Evolutionary conservation across 2,329 filamentous ascomycete genomes (phyloP).

Genomic region (Neocatenulostroma microsporum): DNA sequence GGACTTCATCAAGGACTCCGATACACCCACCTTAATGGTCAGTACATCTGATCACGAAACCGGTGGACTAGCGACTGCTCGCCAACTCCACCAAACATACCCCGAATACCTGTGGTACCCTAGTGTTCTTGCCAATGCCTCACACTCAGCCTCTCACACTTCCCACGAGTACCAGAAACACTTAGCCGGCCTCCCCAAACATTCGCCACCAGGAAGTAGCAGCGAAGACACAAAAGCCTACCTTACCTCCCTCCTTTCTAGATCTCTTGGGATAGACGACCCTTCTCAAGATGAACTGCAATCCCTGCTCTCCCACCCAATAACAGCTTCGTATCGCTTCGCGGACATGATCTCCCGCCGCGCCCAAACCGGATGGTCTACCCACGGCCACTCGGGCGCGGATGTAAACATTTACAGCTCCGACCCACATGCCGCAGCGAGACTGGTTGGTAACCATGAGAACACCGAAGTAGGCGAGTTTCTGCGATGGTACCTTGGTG

Average conservation of each 20-base stretch:
- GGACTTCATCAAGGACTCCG: conserved; percentile 70
- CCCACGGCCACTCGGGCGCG: conserved; percentile 78
- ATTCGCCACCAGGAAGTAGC: conserved; percentile 25
- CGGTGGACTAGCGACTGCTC: conserved; percentile 73
- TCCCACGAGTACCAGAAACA: conserved; percentile 54
- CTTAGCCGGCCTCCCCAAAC: conserved; percentile 35
- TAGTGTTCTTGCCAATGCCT: conserved; percentile 69
- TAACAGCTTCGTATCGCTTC: conserved; percentile 57
- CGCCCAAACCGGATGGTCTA: conserved; percentile 87
- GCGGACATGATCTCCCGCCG: conserved; percentile 80
- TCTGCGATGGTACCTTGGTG: conserved; percentile 65
- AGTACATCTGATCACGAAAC: conserved; percentile 95
- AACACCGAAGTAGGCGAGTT: conserved; percentile 89
- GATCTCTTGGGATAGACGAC: conserved; percentile 70
- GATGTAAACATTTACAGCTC: conserved; percentile 96
- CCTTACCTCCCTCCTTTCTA: conserved; percentile 60
- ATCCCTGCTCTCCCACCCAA: conserved; percentile 48
- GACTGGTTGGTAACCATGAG: conserved; percentile 78
- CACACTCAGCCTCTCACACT: conserved; percentile 64
- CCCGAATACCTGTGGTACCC: conserved; percentile 76
- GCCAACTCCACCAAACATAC: conserved; percentile 58
- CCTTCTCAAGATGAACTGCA: conserved; percentile 63
- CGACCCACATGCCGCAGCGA: conserved; percentile 53
- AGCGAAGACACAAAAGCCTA: conserved; percentile 48
- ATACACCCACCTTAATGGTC: conserved; percentile 71